These are phyloP conservation scores for Scheffersomyces coipomensis DNA, from an alignment of 805 yeast genomes.

Conservation along the genomic window DNA sequence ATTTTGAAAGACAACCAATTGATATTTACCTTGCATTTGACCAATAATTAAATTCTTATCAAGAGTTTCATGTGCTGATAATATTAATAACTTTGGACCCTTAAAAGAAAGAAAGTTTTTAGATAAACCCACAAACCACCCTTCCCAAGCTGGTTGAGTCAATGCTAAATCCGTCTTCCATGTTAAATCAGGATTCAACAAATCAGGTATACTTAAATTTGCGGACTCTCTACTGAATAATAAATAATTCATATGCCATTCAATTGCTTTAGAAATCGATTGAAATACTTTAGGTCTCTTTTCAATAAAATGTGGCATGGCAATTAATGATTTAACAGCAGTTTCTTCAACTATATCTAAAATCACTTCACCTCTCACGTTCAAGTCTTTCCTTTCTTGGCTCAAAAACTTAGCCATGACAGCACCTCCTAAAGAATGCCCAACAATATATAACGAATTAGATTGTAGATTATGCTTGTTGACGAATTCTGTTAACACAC, in stretches of 20 bases:
- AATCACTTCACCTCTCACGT: conserved; percentile 67
- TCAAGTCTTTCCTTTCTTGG: conserved; percentile 30
- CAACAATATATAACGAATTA: conserved; percentile 58
- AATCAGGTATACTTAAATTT: conserved; percentile 70
- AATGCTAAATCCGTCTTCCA: conserved; percentile 68
- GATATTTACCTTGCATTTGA: conserved; percentile 98
- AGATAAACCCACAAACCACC: conserved; percentile 81
- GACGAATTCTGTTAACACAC: conserved; percentile 42
- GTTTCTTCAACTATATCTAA: conserved; percentile 95
- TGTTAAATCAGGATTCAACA: conserved; percentile 36
- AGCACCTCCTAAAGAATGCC: conserved; percentile 94
- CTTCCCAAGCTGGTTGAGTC: conserved; percentile 71
- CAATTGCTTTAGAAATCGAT: conserved; percentile 58
- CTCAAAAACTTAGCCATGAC: conserved; percentile 51
- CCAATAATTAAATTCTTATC: conserved; percentile 88
- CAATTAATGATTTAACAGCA: conserved; percentile 65
- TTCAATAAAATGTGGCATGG: conserved; percentile 66
- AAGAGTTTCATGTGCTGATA: conserved; percentile 87
- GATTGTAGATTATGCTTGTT: conserved; percentile 7
- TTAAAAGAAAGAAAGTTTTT: conserved; percentile 38
- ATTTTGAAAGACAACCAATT: conserved; percentile 73
- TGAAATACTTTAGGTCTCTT: conserved; percentile 64
- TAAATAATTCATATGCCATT: conserved; percentile 71
- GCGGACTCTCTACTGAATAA: conserved; percentile 65
- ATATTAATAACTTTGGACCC: conserved; percentile 63